Evolutionary conservation across 768 basidiomycete genomes (phyloP).

Genomic region (Boletus reticulatus): DNA sequence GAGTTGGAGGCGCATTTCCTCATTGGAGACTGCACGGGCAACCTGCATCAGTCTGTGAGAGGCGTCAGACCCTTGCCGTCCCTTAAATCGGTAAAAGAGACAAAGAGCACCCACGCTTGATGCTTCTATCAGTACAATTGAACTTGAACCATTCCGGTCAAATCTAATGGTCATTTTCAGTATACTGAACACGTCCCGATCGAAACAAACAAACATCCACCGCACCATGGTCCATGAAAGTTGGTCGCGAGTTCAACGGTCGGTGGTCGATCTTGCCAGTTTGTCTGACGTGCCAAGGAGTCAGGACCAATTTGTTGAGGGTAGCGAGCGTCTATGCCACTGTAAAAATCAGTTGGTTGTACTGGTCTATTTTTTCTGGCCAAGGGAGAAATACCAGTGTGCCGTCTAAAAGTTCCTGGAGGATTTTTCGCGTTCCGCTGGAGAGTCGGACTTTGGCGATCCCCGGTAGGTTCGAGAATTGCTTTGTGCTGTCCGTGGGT

Average conservation of each 20-base stretch:
- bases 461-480: no score
- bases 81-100: constrained; percentile 18
- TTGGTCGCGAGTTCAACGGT: constrained; percentile 6
- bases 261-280: constrained; percentile 2
- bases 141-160: not conserved
- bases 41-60: constrained; percentile 9
- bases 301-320: not conserved
- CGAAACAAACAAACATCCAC: not conserved
- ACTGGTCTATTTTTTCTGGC: not conserved
- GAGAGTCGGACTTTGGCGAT: no score
- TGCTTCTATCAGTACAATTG: constrained; percentile 3
- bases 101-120: constrained; percentile 6
- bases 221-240: not conserved
- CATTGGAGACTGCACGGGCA: not conserved
- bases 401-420: not conserved
- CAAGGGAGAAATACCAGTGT: not conserved
- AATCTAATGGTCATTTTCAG: constrained; percentile 4
- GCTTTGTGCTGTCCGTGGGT: no score
- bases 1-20: not conserved
- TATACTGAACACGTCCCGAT: not conserved
- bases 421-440: no score
- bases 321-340: not conserved
- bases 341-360: constrained; percentile 2
- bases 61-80: constrained; percentile 1
- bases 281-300: not conserved